Conservation (phyloP, 129 eudicot genomes). For the Arctium lappa region DNA sequence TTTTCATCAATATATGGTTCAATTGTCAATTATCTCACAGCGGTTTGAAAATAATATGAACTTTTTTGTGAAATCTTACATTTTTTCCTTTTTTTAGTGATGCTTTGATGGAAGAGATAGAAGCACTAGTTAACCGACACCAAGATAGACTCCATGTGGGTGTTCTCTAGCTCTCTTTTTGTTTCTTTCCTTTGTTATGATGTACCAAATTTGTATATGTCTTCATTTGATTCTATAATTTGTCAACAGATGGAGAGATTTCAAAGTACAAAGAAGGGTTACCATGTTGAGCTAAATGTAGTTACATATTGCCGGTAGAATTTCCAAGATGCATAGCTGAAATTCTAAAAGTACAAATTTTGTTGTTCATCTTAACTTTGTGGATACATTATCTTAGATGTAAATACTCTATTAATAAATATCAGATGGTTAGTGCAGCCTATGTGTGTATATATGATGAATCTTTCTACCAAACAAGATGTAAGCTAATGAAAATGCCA, state of each 20-base stretch:
- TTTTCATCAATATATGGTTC: no score
- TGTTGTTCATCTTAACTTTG: no score
- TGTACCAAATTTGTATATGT: background rate
- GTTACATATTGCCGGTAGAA: constrained; percentile 61
- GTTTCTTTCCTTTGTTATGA: background rate
- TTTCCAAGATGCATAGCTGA: no score
- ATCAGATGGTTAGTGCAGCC: no score
- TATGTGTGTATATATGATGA: no score
- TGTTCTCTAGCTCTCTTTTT: background rate
- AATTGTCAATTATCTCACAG: no score
- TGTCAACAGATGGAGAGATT: constrained; percentile 65
- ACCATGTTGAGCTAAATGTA: constrained; percentile 67
- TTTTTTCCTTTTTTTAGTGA: constrained; percentile 38
- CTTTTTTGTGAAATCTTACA: background rate
- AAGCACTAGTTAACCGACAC: constrained; percentile 77
- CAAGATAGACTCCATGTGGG: constrained; percentile 66
- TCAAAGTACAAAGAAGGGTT: constrained; percentile 61
- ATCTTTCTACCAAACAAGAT: no score
- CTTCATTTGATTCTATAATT: constrained; percentile 11
- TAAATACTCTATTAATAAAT: no score
- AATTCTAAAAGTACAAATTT: no score
- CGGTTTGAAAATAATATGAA: background rate
- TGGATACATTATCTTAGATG: no score
- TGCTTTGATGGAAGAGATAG: constrained; percentile 81
- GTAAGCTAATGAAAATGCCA: no score